These are phyloP conservation scores for Shiraia sp. DNA, from an alignment of 2,329 filamentous ascomycete species.

Conservation along the genomic window DNA sequence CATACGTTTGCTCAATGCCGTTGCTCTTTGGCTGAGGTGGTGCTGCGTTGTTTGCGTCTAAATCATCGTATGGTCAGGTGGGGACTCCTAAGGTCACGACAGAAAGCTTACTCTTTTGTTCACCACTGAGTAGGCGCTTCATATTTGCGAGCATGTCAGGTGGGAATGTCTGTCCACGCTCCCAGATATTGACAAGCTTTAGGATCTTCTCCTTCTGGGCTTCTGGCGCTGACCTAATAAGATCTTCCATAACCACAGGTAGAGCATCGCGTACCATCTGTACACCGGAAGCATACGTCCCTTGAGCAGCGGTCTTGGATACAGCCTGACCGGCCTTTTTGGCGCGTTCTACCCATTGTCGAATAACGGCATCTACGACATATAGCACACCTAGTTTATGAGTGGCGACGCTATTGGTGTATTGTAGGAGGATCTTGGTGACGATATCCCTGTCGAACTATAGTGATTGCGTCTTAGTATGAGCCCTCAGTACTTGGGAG, in stretches of 20 bases:
- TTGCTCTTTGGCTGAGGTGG: constrained; percentile 34
- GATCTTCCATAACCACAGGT: constrained; percentile 93
- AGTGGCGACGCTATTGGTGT: constrained; percentile 90
- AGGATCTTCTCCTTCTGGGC: constrained; percentile 97
- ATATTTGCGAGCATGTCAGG: constrained; percentile 76
- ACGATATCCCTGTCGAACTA: constrained; percentile 94
- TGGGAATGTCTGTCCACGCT: constrained; percentile 91
- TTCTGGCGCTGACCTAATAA: constrained; percentile 81
- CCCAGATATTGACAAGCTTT: constrained; percentile 97
- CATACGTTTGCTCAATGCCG: constrained; percentile 20
- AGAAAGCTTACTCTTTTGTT: constrained; percentile 65
- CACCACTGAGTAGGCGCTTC: constrained; percentile 75
- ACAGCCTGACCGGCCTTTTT: constrained; percentile 78
- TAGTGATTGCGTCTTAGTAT: constrained; percentile 32
- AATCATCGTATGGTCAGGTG: constrained; percentile 10
- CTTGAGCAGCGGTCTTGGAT: constrained; percentile 81
- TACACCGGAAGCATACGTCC: constrained; percentile 92
- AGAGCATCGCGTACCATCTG: constrained; percentile 96
- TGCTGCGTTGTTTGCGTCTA: constrained; percentile 29
- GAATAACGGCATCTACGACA: constrained; percentile 99
- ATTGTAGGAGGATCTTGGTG: constrained; percentile 94
- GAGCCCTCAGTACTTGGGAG: constrained; percentile 11
- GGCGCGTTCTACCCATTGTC: constrained; percentile 97
- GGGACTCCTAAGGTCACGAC: constrained; percentile 15
- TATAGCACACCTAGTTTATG: constrained; percentile 99